phyloP scores from a whole-genome alignment of 2,329 filamentous ascomycete species.

The Byssochlamys sp. region DNA sequence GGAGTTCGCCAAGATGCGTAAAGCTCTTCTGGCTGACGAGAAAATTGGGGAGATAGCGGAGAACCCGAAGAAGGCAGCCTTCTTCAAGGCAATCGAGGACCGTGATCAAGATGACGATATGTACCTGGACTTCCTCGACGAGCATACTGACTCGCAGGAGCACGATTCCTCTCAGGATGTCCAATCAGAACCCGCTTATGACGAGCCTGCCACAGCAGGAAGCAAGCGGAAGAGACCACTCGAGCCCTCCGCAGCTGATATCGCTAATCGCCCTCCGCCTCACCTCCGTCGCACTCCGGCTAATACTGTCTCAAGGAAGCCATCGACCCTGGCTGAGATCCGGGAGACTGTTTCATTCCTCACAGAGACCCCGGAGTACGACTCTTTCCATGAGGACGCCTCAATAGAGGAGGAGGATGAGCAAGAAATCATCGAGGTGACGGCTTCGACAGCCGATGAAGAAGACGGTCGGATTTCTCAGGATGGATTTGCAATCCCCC shows the following conservation, averaged over 20 bases:
- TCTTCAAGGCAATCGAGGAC: constrained; percentile 82
- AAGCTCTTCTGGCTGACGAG: constrained; percentile 77
- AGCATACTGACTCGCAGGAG: constrained; percentile 33
- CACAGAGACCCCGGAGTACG: constrained; percentile 56
- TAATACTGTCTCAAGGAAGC: constrained; percentile 51
- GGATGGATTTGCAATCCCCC: constrained; percentile 18
- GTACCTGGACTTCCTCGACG: constrained; percentile 63
- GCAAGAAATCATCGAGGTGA: constrained; percentile 37
- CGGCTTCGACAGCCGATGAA: constrained; percentile 14
- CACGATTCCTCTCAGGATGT: constrained; percentile 18
- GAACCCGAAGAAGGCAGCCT: constrained; percentile 80
- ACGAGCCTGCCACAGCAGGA: constrained; percentile 11
- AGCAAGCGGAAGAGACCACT: constrained; percentile 33
- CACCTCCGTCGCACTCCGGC: constrained; percentile 51
- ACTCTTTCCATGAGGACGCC: constrained; percentile 46
- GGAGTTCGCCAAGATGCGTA: constrained; percentile 85
- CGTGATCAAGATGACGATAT: constrained; percentile 60
- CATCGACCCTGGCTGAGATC: constrained; percentile 68
- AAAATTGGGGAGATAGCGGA: constrained; percentile 82
- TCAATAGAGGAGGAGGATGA: constrained; percentile 42
- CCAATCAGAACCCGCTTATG: constrained; percentile 9
- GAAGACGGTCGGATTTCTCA: constrained; percentile 10
- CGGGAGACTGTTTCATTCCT: constrained; percentile 74
- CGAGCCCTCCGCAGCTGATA: constrained; percentile 31
- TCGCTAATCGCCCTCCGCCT: constrained; percentile 47